These are phyloP conservation scores for Leccinum boreale DNA, from an alignment of 768 basidiomycete genomes.

Conservation along the genomic window DNA sequence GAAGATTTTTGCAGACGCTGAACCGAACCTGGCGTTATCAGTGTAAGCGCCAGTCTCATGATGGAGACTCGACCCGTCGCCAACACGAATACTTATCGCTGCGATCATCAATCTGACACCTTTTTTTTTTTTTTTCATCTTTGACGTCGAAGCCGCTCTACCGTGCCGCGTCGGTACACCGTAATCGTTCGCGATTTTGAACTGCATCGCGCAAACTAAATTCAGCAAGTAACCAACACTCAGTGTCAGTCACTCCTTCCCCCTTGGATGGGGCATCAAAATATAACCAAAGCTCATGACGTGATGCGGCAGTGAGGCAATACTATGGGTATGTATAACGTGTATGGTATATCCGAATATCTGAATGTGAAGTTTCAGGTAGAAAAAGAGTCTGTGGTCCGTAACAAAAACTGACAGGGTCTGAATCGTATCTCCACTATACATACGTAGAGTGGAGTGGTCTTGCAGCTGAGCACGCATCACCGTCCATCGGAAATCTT, in stretches of 20 bases:
- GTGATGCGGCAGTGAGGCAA: background rate
- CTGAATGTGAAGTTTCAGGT: background rate
- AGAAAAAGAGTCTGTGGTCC: background rate
- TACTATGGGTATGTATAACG: conserved; percentile 16
- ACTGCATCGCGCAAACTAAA: background rate
- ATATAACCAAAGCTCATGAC: background rate
- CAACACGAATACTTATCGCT: too few species aligned
- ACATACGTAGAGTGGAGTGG: background rate
- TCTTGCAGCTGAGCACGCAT: background rate
- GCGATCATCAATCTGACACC: too few species aligned
- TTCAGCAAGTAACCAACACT: background rate
- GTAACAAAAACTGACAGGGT: background rate
- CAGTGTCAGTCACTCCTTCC: background rate
- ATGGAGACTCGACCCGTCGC: too few species aligned
- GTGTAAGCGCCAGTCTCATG: too few species aligned
- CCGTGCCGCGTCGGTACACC: too few species aligned
- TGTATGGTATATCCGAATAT: conserved; percentile 9
- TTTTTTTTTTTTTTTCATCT: too few species aligned
- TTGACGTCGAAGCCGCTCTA: too few species aligned
- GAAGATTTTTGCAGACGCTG: too few species aligned
- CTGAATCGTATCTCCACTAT: background rate
- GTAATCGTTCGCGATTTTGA: too few species aligned
- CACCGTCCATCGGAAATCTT: background rate
- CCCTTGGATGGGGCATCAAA: background rate
- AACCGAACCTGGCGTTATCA: too few species aligned